phyloP scores from a whole-genome alignment of 331 rosid genomes.

The Arachis monticola region DNA sequence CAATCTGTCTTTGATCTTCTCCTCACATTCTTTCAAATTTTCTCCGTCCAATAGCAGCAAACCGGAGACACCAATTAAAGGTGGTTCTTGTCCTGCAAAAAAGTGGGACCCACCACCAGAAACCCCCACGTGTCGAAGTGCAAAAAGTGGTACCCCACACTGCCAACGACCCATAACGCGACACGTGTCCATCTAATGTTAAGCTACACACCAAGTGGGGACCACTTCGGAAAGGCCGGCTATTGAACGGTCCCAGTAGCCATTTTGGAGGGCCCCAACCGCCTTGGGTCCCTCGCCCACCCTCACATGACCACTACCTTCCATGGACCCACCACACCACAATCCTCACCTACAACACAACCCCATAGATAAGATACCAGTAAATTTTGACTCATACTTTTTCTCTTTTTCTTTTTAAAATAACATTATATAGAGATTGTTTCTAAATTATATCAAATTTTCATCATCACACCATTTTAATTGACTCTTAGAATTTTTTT shows the following conservation, averaged over 20 bases:
- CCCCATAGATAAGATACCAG: too few relatives aligned
- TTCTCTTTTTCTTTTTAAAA: too few relatives aligned
- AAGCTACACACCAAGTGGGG: constrained; percentile 29
- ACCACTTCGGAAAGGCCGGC: constrained; percentile 46
- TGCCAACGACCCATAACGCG: neutral
- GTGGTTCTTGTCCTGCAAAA: neutral
- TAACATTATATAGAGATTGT: too few relatives aligned
- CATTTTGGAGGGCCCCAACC: neutral
- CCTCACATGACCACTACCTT: constrained; percentile 50
- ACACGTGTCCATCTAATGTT: constrained; percentile 15
- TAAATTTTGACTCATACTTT: too few relatives aligned
- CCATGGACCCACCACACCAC: constrained; percentile 29
- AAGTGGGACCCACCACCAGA: neutral
- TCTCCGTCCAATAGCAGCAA: constrained; percentile 1
- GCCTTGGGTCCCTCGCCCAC: constrained; percentile 57
- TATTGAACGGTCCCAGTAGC: constrained; percentile 48
- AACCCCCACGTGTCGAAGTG: constrained; percentile 41
- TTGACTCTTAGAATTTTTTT: too few relatives aligned
- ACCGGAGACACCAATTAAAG: constrained; percentile 13
- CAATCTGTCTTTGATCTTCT: neutral
- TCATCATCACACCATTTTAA: too few relatives aligned
- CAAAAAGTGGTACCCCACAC: constrained; percentile 40
- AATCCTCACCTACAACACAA: constrained; percentile 18
- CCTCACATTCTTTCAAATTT: constrained; percentile 26
- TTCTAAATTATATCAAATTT: too few relatives aligned